Percentiles rank a stretch among this genome's conserved stretches.
Evolutionary conservation across 2,329 filamentous ascomycete species (phyloP).

Genomic region (Fusarium guadeloupense): DNA sequence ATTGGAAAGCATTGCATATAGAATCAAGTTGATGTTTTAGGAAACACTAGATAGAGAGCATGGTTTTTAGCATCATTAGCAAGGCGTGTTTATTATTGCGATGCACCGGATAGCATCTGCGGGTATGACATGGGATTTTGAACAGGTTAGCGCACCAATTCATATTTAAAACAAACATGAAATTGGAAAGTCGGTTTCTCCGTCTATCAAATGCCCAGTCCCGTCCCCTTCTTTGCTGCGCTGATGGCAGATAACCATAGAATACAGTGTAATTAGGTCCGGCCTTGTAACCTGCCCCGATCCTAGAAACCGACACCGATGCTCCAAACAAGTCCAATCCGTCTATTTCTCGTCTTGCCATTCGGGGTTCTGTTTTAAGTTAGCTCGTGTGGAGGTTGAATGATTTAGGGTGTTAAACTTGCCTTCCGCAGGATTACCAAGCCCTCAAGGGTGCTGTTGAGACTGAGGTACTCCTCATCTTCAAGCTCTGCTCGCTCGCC

Average conservation of each 20-base stretch:
- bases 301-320: slow-evolving; percentile 27
- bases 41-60: slow-evolving; percentile 32
- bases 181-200: slow-evolving; percentile 36
- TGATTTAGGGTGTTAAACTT: slow-evolving; percentile 46
- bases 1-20: slow-evolving; percentile 32
- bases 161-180: slow-evolving; percentile 15
- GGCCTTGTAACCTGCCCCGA: slow-evolving; percentile 33
- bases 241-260: slow-evolving; percentile 45
- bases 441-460: slow-evolving; percentile 91
- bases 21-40: slow-evolving; percentile 9
- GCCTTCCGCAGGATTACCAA: slow-evolving; percentile 98
- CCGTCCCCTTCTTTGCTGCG: slow-evolving; percentile 35
- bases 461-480: slow-evolving; percentile 94
- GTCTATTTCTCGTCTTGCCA: slow-evolving; percentile 53
- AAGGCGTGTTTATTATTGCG: slow-evolving; percentile 5
- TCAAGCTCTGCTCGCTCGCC: slow-evolving; percentile 96
- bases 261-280: slow-evolving; percentile 47
- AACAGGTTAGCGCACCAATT: slow-evolving; percentile 3
- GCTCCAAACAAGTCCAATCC: slow-evolving; percentile 29
- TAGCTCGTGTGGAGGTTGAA: slow-evolving; percentile 6
- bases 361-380: slow-evolving; percentile 50
- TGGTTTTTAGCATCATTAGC: slow-evolving; percentile 10
- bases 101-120: not conserved
- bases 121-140: not conserved
- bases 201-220: slow-evolving; percentile 43